Base-by-base conservation (phyloP, 495 filamentous ascomycete species). In the Lasiosphaeria ovina region DNA sequence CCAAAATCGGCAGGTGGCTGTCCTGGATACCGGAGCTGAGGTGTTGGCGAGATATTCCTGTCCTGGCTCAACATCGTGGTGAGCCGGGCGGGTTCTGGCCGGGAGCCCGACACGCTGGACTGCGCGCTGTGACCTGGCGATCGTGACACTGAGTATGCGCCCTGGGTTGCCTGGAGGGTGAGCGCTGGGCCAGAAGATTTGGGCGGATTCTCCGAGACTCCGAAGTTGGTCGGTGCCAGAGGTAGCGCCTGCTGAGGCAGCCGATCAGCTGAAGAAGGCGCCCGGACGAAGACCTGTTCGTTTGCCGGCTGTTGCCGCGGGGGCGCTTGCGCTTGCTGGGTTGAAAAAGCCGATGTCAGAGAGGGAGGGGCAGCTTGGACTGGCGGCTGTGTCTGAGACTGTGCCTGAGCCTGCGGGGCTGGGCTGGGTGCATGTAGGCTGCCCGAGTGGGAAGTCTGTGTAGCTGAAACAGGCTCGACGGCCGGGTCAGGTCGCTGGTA, bases 1-100 rank as follows among this genome's bases (percentile, higher is more conserved):
- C 55, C 52, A 5, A 61, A 56, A 16, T 64, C 45, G 3, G 66
- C 60, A 34, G 66, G 62, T 3, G 65, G 52, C 33, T 64, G 62
- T n/a, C 35, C 54, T 6, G 61, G 61, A 17, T 59, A 50, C n/a
- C 33, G 61, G 32, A 45, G 35, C 44, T 61, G 66, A 8, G 61
- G 51, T 4, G 61, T 44, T 3, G 65, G 57, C 33, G 60, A 50
- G 35, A 57, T 33, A 33, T 57, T 62, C 35, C 53, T 61, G 8
- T 55, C 57, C 16, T 59, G 48, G 12, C 38, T 57, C n/a, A 40
- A 14, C 38, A 35, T n/a, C 8, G 49, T 14, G 24, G 48, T 14
- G n/a, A 53, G 10, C 3, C 49, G 62, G 48, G 40, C 5, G 3
- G 51, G 50, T 54, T 66, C 60, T 1, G 55, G 49, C 24, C 60